A percentile compares a stretch with the other conserved stretches of the same genome.
phyloP scores from a whole-genome alignment of 2,329 filamentous ascomycete genomes.

The Botrytis deweyae region DNA sequence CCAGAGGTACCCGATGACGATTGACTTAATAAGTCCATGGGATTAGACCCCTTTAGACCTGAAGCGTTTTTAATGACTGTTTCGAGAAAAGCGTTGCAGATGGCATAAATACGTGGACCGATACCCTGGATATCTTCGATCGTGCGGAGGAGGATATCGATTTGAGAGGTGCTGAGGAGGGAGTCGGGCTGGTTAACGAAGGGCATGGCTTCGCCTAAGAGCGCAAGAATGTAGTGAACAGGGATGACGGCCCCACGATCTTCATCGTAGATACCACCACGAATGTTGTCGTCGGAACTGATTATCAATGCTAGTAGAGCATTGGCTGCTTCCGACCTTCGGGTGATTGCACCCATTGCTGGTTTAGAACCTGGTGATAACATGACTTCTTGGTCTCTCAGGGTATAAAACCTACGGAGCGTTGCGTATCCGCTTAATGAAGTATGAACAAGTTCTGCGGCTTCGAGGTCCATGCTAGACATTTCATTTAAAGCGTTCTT shows the following conservation, averaged over 20 bases:
- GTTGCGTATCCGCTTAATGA: constrained; percentile 92
- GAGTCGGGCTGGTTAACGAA: constrained; percentile 65
- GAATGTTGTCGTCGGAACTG: constrained; percentile 85
- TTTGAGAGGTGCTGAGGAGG: constrained; percentile 67
- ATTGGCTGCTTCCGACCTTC: constrained; percentile 68
- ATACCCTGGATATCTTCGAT: constrained; percentile 80
- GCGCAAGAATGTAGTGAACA: constrained; percentile 79
- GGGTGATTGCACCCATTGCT: constrained; percentile 48
- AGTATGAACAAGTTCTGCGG: constrained; percentile 78
- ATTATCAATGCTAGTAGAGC: constrained; percentile 80
- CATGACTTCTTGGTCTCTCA: constrained; percentile 68
- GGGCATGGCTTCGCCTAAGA: constrained; percentile 80
- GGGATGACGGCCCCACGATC: constrained; percentile 79
- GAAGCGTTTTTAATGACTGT: constrained; percentile 71
- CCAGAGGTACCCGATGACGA: constrained; percentile 54
- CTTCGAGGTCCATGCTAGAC: constrained; percentile 73
- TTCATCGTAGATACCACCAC: constrained; percentile 83
- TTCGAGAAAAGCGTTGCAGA: constrained; percentile 76
- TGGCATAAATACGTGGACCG: constrained; percentile 66
- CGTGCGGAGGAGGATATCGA: constrained; percentile 72
- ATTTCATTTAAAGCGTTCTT: constrained; percentile 69
- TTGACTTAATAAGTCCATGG: constrained; percentile 67
- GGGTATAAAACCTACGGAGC: constrained; percentile 82
- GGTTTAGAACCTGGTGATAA: constrained; percentile 43
- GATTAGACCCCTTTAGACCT: constrained; percentile 60